Percentiles rank a stretch among this genome's conserved stretches.
Evolutionary conservation across 2,329 filamentous ascomycete genomes (phyloP).

Genomic region (Diaporthe amygdali): DNA sequence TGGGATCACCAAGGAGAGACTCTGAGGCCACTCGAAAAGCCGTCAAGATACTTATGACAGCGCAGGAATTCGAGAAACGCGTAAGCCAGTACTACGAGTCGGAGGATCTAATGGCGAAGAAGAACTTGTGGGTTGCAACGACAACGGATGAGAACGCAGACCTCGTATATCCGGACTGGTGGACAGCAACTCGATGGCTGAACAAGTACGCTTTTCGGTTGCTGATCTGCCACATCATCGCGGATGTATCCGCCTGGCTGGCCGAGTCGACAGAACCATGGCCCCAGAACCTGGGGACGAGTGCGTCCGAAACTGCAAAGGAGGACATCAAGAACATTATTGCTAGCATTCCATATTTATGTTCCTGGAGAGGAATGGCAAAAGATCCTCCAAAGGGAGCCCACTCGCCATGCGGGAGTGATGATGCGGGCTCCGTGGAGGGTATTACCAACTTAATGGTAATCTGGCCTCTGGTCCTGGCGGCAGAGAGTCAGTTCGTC

Average conservation of each 20-base stretch:
- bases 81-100: constrained; percentile 1
- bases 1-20: not conserved
- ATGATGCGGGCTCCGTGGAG: constrained; percentile 1
- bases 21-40: not conserved
- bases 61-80: constrained; percentile 15
- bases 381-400: not conserved
- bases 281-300: not conserved
- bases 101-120: constrained; percentile 9
- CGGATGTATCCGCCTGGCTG: constrained; percentile 14
- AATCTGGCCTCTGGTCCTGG: constrained; percentile 17
- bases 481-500: constrained; percentile 9
- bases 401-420: constrained; percentile 3
- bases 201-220: constrained; percentile 16
- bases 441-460: constrained; percentile 17
- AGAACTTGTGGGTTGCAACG: not conserved
- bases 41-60: constrained; percentile 9
- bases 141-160: not conserved
- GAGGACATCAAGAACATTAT: constrained; percentile 15
- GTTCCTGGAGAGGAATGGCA: not conserved
- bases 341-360: constrained; percentile 16
- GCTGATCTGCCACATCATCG: constrained; percentile 19
- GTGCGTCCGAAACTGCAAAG: not conserved
- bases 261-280: not conserved
- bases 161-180: constrained; percentile 15
- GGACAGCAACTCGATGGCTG: constrained; percentile 6